Evolutionary conservation across 768 basidiomycete genomes (phyloP).

Genomic region (Suillus cothurnatus): DNA sequence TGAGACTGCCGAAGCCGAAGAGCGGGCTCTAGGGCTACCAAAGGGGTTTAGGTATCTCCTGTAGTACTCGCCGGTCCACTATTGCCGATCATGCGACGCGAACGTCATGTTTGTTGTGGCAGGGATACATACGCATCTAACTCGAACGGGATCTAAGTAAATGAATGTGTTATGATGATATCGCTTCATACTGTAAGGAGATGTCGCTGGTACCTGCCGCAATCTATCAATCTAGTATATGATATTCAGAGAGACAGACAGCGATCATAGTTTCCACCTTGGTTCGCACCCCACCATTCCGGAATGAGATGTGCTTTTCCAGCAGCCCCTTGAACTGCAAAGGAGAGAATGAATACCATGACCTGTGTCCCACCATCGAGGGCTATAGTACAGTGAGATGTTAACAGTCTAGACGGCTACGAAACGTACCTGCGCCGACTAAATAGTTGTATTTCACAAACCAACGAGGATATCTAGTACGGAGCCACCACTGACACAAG

Average conservation of each 20-base stretch:
- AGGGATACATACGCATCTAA: not conserved
- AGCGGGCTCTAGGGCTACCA: slow-evolving; percentile 34
- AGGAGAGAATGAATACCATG: slow-evolving; percentile 56
- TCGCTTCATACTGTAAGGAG: not conserved
- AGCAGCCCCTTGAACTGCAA: slow-evolving; percentile 52
- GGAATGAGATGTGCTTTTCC: slow-evolving; percentile 50
- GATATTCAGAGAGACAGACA: slow-evolving; percentile 4
- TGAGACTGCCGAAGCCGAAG: slow-evolving; percentile 36
- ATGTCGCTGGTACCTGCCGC: not conserved
- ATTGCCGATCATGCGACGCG: not conserved
- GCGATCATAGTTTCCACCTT: slow-evolving; percentile 36
- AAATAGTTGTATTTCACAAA: slow-evolving; percentile 42
- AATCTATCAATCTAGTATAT: not conserved
- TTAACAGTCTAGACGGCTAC: not conserved
- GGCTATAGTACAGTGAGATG: slow-evolving; percentile 16
- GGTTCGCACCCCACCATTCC: slow-evolving; percentile 56
- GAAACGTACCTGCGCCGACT: slow-evolving; percentile 42
- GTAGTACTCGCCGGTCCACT: slow-evolving; percentile 21
- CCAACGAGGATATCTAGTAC: slow-evolving; percentile 38
- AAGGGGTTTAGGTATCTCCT: slow-evolving; percentile 49
- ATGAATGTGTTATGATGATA: not conserved
- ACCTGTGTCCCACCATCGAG: slow-evolving; percentile 48
- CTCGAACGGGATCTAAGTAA: not conserved
- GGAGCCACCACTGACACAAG: slow-evolving; percentile 40
- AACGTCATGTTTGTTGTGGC: not conserved